Evolutionary conservation across 306 rosid genomes (phyloP).

Genomic region (Crataegus laevigata): DNA sequence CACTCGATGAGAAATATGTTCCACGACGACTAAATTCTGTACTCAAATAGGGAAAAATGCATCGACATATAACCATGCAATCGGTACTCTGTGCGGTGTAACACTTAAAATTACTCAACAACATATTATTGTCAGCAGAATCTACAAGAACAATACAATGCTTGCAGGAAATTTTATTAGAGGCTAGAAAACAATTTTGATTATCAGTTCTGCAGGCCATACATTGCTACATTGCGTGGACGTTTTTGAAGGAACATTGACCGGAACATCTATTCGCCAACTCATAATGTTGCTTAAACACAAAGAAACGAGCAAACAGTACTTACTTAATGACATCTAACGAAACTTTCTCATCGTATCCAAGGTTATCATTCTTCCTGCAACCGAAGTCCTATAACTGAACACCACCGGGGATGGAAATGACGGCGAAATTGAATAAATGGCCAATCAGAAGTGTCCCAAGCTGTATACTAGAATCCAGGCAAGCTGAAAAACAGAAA

Average conservation of each 20-base stretch:
- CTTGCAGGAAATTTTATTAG: constrained; percentile 31
- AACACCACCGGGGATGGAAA: constrained; percentile 16
- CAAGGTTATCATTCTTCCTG: constrained; percentile 5
- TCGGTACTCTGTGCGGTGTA: not conserved
- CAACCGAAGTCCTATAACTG: constrained; percentile 19
- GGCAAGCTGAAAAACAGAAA: constrained; percentile 58
- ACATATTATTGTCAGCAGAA: not conserved
- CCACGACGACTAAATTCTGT: not conserved
- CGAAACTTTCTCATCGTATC: constrained; percentile 18
- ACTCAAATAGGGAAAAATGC: no score
- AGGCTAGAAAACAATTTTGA: constrained; percentile 21
- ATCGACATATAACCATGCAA: no score
- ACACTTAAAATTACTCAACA: not conserved
- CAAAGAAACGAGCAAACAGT: constrained; percentile 24
- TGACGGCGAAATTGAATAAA: constrained; percentile 20
- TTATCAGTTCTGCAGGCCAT: constrained; percentile 22
- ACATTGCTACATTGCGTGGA: constrained; percentile 21
- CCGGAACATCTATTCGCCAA: constrained; percentile 32
- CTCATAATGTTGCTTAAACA: constrained; percentile 29
- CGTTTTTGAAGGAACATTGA: constrained; percentile 22
- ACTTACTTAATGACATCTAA: constrained; percentile 19
- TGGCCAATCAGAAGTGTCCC: constrained; percentile 75
- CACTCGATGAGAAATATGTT: no score
- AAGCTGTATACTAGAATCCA: constrained; percentile 92
- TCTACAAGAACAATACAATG: constrained; percentile 24